phyloP scores from a whole-genome alignment of 148 eudicot genomes.

The Simmondsia chinensis region DNA sequence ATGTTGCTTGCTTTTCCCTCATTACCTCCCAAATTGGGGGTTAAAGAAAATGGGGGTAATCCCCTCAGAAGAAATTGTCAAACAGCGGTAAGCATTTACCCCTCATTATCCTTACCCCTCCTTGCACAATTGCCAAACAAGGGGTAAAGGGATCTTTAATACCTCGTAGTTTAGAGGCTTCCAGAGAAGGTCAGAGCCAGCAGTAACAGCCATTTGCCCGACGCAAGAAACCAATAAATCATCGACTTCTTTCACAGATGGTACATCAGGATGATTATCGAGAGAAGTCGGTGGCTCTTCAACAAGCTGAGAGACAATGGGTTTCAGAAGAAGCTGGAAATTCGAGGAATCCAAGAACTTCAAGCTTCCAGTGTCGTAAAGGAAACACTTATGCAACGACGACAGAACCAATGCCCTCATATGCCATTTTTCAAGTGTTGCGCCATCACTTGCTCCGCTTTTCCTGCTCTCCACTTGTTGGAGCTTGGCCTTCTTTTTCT shows the following conservation, averaged over 20 bases:
- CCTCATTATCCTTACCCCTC: too few relatives aligned
- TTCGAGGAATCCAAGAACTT: slow-evolving; percentile 74
- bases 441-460: slow-evolving; percentile 12
- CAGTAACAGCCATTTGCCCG: slow-evolving; percentile 94
- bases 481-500: slow-evolving; percentile 76
- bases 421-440: slow-evolving; percentile 54
- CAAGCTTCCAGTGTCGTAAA: slow-evolving; percentile 58
- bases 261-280: slow-evolving; percentile 39
- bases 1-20: too few relatives aligned
- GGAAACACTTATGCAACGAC: slow-evolving; percentile 81
- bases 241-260: slow-evolving; percentile 65
- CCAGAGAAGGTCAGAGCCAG: slow-evolving; percentile 91
- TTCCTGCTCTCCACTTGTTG: slow-evolving; percentile 17
- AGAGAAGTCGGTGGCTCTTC: slow-evolving; percentile 57
- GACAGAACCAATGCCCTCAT: slow-evolving; percentile 65
- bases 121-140: background rate
- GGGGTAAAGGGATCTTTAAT: background rate
- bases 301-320: slow-evolving; percentile 67
- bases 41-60: too few relatives aligned
- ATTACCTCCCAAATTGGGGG: too few relatives aligned
- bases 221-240: slow-evolving; percentile 63
- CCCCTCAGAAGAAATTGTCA: too few relatives aligned
- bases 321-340: slow-evolving; percentile 79
- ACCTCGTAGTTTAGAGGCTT: slow-evolving; percentile 94
- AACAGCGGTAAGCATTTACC: too few relatives aligned